These are phyloP conservation scores for Xylaria palmicola DNA, from an alignment of 495 filamentous ascomycete species.

Conservation along the genomic window DNA sequence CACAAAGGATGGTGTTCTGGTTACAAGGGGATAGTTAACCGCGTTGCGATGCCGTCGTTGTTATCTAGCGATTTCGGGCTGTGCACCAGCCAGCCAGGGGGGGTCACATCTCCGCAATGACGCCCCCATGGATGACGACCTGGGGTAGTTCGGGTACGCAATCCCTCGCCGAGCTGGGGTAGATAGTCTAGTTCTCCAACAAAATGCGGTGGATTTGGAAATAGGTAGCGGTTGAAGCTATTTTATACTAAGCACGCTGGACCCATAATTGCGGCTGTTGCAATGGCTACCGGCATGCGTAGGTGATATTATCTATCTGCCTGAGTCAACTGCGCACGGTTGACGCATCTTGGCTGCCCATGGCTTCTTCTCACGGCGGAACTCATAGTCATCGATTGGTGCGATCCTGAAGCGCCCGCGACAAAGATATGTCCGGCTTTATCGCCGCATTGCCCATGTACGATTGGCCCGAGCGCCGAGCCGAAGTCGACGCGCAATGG, in stretches of 20 bases:
- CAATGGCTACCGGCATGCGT: too few relatives aligned
- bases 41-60: background rate
- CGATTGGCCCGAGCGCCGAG: slow-evolving; percentile 8
- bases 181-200: too few relatives aligned
- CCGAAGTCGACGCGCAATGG: slow-evolving; percentile 11
- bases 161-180: background rate
- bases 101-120: background rate
- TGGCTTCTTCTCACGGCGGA: too few relatives aligned
- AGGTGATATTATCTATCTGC: too few relatives aligned
- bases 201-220: too few relatives aligned
- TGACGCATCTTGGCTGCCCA: too few relatives aligned
- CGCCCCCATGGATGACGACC: too few relatives aligned
- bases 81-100: background rate
- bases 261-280: too few relatives aligned
- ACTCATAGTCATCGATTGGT: too few relatives aligned
- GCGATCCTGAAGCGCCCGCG: background rate
- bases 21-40: background rate
- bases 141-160: background rate
- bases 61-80: background rate
- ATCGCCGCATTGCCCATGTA: slow-evolving; percentile 11
- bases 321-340: too few relatives aligned
- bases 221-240: background rate
- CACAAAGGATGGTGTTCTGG: too few relatives aligned
- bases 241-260: too few relatives aligned
- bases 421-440: background rate